Evolutionary conservation across 306 rosid species (phyloP), one percentile per base, ranked within the genome.

Genomic region (Prunus davidiana): DNA sequence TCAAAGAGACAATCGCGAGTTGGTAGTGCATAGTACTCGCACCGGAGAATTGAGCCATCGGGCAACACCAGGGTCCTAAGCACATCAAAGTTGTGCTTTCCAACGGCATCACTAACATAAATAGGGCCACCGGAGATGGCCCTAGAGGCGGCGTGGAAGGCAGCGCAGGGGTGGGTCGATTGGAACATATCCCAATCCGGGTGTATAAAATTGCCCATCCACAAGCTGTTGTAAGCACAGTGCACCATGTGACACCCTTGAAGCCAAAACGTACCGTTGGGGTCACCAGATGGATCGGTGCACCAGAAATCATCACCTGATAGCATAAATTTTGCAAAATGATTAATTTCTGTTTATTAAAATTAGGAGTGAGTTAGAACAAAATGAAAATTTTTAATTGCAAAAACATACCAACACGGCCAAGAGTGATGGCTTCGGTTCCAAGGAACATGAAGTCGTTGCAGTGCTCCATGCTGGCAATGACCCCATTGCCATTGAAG

Each of bases 141-240:
- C 55, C 99, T 75, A 14, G 99, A 95, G 24, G 99, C 97, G 0
- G 97, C 99, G 58, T 95, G 99, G 74, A 95, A 95, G 9, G 91
- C 87, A 10, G 97, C 97, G 46, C 99, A 89, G 32, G 99, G 97
- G 75, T 95, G 99, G 24, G 97, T 92, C 0, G 97, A 90, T 61
- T 95, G 99, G 72, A 95, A 95, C 97, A 95, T 95, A 72, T 95
- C 99, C 99, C 99, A 95, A 18, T 95, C 99, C 2, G 99, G 97
- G 75, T 90, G 97, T 14, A 95, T 92, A 73, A 95, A 92, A 32
- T 95, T 95, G 0, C 97, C 97, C 97, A 95, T 95, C 98, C 99
- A 95, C 82, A 95, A 75, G 67, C 97, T 92, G 60, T 92, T 92
- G 79, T 90, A 95, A 2, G 99, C 97, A 46, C 97, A 95, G 11